Conservation (phyloP, 202 grass and related monocot species). For the Cymbopogon flexuosus region DNA sequence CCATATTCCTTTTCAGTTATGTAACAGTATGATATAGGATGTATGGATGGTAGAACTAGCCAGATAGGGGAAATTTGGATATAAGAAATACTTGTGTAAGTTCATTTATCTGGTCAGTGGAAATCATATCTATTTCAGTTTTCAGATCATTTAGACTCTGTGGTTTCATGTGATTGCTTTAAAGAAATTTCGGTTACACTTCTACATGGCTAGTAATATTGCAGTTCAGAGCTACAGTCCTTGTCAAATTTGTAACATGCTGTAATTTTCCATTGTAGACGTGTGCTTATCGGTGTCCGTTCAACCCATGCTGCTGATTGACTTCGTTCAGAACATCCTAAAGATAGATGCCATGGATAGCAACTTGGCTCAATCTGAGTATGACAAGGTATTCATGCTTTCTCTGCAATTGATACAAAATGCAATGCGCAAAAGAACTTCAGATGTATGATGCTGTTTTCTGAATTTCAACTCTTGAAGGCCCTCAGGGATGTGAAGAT, state of each 20-base stretch:
- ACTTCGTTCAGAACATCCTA: conserved; percentile 34
- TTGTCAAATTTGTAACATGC: neutral
- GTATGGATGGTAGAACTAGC: too few species aligned
- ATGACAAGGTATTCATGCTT: conserved; percentile 31
- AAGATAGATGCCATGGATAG: neutral
- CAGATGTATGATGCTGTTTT: neutral
- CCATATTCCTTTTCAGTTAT: neutral
- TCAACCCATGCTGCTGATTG: conserved; percentile 28
- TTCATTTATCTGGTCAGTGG: too few species aligned
- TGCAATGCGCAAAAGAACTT: neutral
- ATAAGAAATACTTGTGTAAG: neutral
- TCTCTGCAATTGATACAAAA: neutral
- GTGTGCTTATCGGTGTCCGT: conserved; percentile 46
- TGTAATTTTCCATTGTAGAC: conserved; percentile 37
- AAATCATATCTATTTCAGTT: too few species aligned
- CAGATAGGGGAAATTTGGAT: neutral
- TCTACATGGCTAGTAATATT: too few species aligned
- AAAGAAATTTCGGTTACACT: too few species aligned
- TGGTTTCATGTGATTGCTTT: too few species aligned
- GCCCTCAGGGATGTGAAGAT: conserved; percentile 40
- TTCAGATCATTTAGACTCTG: too few species aligned
- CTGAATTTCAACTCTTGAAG: conserved; percentile 38
- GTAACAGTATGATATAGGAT: neutral
- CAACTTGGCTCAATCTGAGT: neutral
- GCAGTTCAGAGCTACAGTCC: neutral